Evolutionary conservation across 192 early-diverging fungal genomes (phyloP).

Genomic region (Coemansia sp.): DNA sequence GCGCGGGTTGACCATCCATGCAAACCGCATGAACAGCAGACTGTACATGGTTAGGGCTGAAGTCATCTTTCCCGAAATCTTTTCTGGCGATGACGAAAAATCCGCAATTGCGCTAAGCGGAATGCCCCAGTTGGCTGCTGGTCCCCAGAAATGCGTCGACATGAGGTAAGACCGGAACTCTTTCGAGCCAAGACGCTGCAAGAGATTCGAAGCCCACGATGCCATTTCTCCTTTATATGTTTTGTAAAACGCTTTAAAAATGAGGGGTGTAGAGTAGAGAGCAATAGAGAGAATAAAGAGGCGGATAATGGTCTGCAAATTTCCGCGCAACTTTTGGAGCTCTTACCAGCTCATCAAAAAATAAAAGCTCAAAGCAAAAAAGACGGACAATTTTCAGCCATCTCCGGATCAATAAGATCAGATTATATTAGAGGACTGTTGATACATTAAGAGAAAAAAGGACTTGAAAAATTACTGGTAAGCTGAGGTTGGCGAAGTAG

Average conservation of each 20-base stretch:
- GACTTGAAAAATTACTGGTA: background rate
- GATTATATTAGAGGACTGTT: background rate
- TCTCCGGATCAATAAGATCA: background rate
- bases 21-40: constrained; percentile 91
- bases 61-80: constrained; percentile 96
- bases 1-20: constrained; percentile 84
- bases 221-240: constrained; percentile 27
- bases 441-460: background rate
- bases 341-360: too few relatives aligned
- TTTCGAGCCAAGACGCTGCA: constrained; percentile 58
- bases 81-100: constrained; percentile 82
- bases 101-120: constrained; percentile 95
- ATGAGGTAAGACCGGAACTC: constrained; percentile 72
- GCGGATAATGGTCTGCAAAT: too few relatives aligned
- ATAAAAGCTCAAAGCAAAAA: background rate
- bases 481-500: background rate
- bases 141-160: constrained; percentile 60
- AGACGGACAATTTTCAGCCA: background rate
- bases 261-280: background rate
- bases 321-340: too few relatives aligned
- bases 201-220: constrained; percentile 52
- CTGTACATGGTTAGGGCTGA: constrained; percentile 85
- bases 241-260: background rate
- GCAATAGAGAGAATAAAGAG: constrained; percentile 1
- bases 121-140: constrained; percentile 89